These are phyloP conservation scores for Chenopodium album DNA, from an alignment of 148 eudicot species.

Conservation along the genomic window DNA sequence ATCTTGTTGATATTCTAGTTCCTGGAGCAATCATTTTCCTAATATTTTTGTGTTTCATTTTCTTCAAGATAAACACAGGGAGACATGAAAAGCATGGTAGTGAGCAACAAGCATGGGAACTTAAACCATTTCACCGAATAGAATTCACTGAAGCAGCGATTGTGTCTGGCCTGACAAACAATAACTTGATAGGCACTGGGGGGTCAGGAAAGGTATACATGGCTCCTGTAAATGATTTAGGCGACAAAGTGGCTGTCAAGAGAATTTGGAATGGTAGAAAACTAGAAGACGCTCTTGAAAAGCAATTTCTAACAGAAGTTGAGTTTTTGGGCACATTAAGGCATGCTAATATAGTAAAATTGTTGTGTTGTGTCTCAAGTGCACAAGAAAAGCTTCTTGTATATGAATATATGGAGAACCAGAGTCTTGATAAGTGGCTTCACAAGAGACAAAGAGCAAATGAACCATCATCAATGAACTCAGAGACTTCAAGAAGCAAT, in stretches of 20 bases:
- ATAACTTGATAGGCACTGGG: slow-evolving; percentile 58
- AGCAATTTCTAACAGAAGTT: slow-evolving; percentile 66
- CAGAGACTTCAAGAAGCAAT: slow-evolving; percentile 12
- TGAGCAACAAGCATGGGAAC: slow-evolving; percentile 45
- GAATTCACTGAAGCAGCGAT: slow-evolving; percentile 50
- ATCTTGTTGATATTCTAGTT: slow-evolving; percentile 39
- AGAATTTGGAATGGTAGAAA: slow-evolving; percentile 48
- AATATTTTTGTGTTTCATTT: slow-evolving; percentile 28
- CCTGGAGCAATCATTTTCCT: slow-evolving; percentile 29
- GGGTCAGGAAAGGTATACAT: slow-evolving; percentile 64
- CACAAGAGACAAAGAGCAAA: slow-evolving; percentile 47
- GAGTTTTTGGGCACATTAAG: slow-evolving; percentile 59
- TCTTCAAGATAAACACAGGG: slow-evolving; percentile 28
- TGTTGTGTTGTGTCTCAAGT: slow-evolving; percentile 67
- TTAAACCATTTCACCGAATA: slow-evolving; percentile 54
- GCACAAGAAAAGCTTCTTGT: slow-evolving; percentile 56
- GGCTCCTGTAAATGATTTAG: slow-evolving; percentile 32
- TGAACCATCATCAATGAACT: slow-evolving; percentile 35
- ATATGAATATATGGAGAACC: slow-evolving; percentile 73
- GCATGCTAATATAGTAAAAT: slow-evolving; percentile 69
- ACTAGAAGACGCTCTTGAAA: slow-evolving; percentile 40
- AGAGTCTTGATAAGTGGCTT: slow-evolving; percentile 63
- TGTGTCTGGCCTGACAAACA: slow-evolving; percentile 43
- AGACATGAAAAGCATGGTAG: slow-evolving; percentile 27
- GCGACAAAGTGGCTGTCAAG: slow-evolving; percentile 49